phyloP scores from a whole-genome alignment of 345 rosid species.

The Pistacia atlantica region DNA sequence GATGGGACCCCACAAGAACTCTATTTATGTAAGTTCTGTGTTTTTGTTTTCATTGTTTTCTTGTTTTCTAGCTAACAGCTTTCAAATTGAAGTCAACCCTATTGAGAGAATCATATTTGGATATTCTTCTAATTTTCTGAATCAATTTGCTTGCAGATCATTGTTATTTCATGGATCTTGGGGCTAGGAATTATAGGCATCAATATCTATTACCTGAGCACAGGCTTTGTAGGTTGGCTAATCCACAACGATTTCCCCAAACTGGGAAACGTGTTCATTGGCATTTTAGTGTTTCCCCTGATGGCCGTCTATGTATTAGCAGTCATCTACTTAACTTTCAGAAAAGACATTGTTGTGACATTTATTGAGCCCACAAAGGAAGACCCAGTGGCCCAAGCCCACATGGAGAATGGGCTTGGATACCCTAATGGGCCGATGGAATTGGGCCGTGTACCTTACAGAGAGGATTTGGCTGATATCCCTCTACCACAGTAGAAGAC shows the following conservation, averaged over 20 bases:
- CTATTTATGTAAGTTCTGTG: slow-evolving; percentile 40
- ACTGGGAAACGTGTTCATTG: slow-evolving; percentile 46
- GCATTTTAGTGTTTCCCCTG: slow-evolving; percentile 53
- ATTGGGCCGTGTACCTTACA: slow-evolving; percentile 27
- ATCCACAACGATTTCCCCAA: slow-evolving; percentile 41
- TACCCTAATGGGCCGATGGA: background rate
- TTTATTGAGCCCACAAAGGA: slow-evolving; percentile 41
- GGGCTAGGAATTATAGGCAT: slow-evolving; percentile 57
- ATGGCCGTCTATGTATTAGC: slow-evolving; percentile 51
- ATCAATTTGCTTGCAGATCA: slow-evolving; percentile 36
- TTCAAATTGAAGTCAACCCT: background rate
- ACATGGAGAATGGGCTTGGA: slow-evolving; percentile 32
- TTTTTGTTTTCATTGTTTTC: background rate
- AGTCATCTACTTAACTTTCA: slow-evolving; percentile 46
- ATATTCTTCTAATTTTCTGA: background rate
- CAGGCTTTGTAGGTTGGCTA: slow-evolving; percentile 56
- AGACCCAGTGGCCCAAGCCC: background rate
- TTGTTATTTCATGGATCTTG: slow-evolving; percentile 58
- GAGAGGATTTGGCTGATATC: slow-evolving; percentile 56
- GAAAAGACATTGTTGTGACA: slow-evolving; percentile 46
- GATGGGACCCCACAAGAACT: slow-evolving; percentile 77
- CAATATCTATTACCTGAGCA: slow-evolving; percentile 60
- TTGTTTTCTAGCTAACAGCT: background rate
- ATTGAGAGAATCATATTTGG: too few relatives aligned
- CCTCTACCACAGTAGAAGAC: slow-evolving; percentile 36